phyloP scores from a whole-genome alignment of 2,329 filamentous ascomycete species.

The Fusarium albosuccineum region DNA sequence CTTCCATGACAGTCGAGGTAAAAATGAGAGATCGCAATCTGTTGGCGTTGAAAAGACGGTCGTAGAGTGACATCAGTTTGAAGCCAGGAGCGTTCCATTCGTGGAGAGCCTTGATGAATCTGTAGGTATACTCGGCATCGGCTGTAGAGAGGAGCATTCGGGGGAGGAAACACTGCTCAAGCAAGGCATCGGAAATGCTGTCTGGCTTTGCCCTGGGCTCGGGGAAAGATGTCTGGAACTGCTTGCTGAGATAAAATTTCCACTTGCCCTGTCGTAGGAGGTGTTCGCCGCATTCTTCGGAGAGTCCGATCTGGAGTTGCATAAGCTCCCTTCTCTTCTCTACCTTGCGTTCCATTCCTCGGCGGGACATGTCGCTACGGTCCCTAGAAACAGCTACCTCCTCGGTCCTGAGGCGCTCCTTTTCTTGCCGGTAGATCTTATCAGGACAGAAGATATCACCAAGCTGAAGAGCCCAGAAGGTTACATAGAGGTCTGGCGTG shows the following conservation, averaged over 20 bases:
- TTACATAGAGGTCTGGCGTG: slow-evolving; percentile 84
- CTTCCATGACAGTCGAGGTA: slow-evolving; percentile 88
- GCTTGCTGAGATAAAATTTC: slow-evolving; percentile 77
- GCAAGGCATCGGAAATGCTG: slow-evolving; percentile 78
- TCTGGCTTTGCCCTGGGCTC: slow-evolving; percentile 73
- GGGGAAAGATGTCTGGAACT: slow-evolving; percentile 84
- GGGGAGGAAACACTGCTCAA: slow-evolving; percentile 94
- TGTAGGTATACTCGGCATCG: slow-evolving; percentile 90
- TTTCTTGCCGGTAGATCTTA: slow-evolving; percentile 82
- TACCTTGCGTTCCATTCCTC: slow-evolving; percentile 72
- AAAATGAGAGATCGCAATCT: slow-evolving; percentile 87
- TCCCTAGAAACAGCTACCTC: slow-evolving; percentile 77
- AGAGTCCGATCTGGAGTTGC: slow-evolving; percentile 76
- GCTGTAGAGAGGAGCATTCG: slow-evolving; percentile 85
- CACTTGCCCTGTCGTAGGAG: slow-evolving; percentile 76
- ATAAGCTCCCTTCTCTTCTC: slow-evolving; percentile 77
- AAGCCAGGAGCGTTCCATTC: slow-evolving; percentile 87
- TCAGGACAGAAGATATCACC: slow-evolving; percentile 84
- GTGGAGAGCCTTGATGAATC: slow-evolving; percentile 89
- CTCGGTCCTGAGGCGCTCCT: slow-evolving; percentile 75
- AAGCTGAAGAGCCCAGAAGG: slow-evolving; percentile 92
- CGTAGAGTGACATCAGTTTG: slow-evolving; percentile 84
- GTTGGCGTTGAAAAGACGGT: slow-evolving; percentile 86
- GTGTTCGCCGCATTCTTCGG: slow-evolving; percentile 80
- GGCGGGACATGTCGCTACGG: slow-evolving; percentile 77